Evolutionary conservation across 208 protist genomes (phyloP), one percentile per base, ranked within the genome.

Genomic region (Dictyostelium gargantuum): DNA sequence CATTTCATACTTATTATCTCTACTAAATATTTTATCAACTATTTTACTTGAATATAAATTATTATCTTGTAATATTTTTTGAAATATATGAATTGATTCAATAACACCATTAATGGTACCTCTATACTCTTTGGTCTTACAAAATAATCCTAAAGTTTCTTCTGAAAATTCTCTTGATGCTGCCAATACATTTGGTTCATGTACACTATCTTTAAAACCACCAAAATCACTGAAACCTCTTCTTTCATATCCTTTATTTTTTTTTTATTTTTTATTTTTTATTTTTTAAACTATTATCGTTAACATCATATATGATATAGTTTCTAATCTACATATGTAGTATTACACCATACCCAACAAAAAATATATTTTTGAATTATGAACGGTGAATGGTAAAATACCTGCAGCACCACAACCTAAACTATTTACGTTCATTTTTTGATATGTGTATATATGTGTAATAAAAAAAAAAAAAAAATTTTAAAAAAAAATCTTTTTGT

Each of bases 101-200:
- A 32, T 23, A 8, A 77, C 72, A 77, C 72, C 72, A 26, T 32
- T 3, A 2, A 42, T 32, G 21, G 38, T 35, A 35, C 70, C 70
- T 48, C 70, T 75, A 32, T 1, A 38, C 23, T 32, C 3, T 54
- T 19, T 23, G 38, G 50, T 42, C 3, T 13, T 77, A 21, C 21
- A 48, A 54, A 77, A 77, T 10, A 50, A 52, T 6, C 72, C 72
- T 38, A 77, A 77, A 2, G 72, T 77, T 4, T 77, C 72, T 77
- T 77, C 42, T 29, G 42, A 54, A 29, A 77, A 77, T 77, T 77
- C 72, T 77, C 72, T 77, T 8, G 42, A 44, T 19, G 72, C 72
- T 23, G 26, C 32, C 13, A 26, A 23, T 23, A 13, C 13, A 21
- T 13, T 52, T 35, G 10, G 35, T 54, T 77, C 72, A 23, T 6